Evolutionary conservation across 192 early-diverging fungal genomes (phyloP), one percentile per base, ranked within the genome.

Genomic region (Haplosporangium gracile): DNA sequence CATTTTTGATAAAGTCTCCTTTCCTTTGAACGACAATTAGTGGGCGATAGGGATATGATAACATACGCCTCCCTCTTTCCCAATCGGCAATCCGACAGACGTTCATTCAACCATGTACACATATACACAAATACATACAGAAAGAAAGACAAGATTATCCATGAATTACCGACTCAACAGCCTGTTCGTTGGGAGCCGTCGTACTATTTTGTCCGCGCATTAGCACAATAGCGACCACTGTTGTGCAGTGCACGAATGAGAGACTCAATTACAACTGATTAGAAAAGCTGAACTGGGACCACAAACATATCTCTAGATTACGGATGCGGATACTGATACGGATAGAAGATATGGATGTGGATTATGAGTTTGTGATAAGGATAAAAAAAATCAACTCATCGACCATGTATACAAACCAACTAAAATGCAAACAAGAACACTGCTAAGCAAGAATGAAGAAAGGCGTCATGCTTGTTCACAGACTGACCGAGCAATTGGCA

Each of bases 241-340:
- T 51, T 15, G 43, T 45, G 43, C 43, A 18, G 49, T 20, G 18
- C 49, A 51, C 16, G 16, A 51, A 2, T 43, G 42, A 43, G 5
- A 7, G 20, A 51, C 32, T 32, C 60, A 15, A 65, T 11, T 32
- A 10, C n/a, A 4, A 13, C 60, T 29, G 60, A 65, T 65, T 65
- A 13, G 26, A 65, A 32, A 15, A 65, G 7, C 0, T 0, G n/a
- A 26, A 60, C 0, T 65, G 29, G 29, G 26, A 34, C 32, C 11
- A 32, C 60, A 65, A 65, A 65, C 60, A 65, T 65, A 29, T 32
- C 26, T 65, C 60, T 65, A 26, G 60, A 65, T 65, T 51, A 51
- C 49, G 49, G 49, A 51, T 51, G 20, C 43, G 9, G 43, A 45
- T 51, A 51, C 49, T 16, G 49, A 51, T 51, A 51, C 43, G 9